phyloP scores from a whole-genome alignment of 1,284 basidiomycete genomes.

The Trichosporon sp. region DNA sequence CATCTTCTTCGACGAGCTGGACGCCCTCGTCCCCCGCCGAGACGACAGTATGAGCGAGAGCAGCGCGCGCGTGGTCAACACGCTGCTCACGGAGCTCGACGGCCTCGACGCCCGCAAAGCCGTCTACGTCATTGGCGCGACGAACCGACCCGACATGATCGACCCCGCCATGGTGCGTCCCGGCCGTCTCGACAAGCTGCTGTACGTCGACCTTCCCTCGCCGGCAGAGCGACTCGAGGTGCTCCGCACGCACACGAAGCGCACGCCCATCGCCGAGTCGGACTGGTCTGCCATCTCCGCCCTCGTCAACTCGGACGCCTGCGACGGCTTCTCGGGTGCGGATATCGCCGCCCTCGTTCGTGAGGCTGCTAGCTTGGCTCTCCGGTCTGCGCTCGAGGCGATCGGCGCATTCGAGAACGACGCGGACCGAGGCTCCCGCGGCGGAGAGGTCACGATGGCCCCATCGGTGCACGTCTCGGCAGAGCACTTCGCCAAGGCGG shows the following conservation, averaged over 20 bases:
- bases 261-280: constrained; percentile 62
- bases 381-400: constrained; percentile 64
- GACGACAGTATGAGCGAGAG: constrained; percentile 93
- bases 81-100: constrained; percentile 90
- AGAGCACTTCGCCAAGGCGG: constrained; percentile 67
- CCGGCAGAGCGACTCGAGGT: constrained; percentile 79
- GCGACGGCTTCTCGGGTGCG: constrained; percentile 84
- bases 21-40: constrained; percentile 87
- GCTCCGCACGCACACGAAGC: constrained; percentile 62
- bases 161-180: constrained; percentile 98
- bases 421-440: constrained; percentile 24
- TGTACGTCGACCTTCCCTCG: constrained; percentile 89
- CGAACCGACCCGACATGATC: constrained; percentile 98
- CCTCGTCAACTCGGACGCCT: constrained; percentile 51
- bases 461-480: constrained; percentile 49
- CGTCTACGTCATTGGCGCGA: constrained; percentile 94
- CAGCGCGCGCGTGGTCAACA: constrained; percentile 95
- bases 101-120: constrained; percentile 83
- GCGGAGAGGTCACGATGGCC: constrained; percentile 10
- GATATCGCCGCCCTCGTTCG: constrained; percentile 80
- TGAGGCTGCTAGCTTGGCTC: constrained; percentile 81
- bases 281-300: constrained; percentile 38
- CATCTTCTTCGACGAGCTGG: constrained; percentile 99
- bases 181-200: constrained; percentile 88
- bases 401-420: constrained; percentile 57